These are phyloP conservation scores for Volvox carteri DNA, from an alignment of 163 green algal species.

Conservation along the genomic window DNA sequence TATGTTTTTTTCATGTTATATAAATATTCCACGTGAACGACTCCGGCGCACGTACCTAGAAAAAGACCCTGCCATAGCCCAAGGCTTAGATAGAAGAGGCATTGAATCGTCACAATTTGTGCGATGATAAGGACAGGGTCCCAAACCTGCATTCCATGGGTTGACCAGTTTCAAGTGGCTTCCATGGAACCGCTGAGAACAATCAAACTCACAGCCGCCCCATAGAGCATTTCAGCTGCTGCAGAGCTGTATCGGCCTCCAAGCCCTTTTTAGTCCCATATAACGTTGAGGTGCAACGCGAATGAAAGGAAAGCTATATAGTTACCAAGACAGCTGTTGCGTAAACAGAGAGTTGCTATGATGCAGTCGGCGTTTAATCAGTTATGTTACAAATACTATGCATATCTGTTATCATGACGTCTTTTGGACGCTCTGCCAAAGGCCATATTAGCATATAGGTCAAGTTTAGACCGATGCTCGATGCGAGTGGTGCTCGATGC, in stretches of 20 bases:
- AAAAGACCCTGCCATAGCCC: slow-evolving; percentile 80
- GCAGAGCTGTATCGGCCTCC: neutral
- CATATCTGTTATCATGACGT: too few relatives aligned
- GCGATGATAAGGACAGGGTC: slow-evolving; percentile 90
- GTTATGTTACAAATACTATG: too few relatives aligned
- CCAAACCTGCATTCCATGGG: slow-evolving; percentile 73
- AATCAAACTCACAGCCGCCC: slow-evolving; percentile 37
- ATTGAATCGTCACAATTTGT: slow-evolving; percentile 92
- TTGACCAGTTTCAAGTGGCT: neutral
- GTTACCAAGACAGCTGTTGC: slow-evolving; percentile 1
- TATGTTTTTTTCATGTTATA: too few relatives aligned
- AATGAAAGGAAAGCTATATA: neutral
- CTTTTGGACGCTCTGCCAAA: neutral
- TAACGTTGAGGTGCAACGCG: neutral
- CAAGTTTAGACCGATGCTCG: neutral
- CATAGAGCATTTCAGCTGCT: slow-evolving; percentile 49
- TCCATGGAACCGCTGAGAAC: neutral
- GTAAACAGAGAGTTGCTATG: too few relatives aligned
- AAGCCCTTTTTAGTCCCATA: neutral
- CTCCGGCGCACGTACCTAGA: slow-evolving; percentile 65
- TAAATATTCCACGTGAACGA: too few relatives aligned
- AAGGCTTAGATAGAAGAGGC: slow-evolving; percentile 90
- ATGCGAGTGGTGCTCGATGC: neutral
- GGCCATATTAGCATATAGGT: neutral
- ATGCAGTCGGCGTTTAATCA: neutral